A percentile compares a stretch with the other conserved stretches of the same genome.
phyloP scores from a whole-genome alignment of 148 eudicot genomes.

The Camellia japonica region DNA sequence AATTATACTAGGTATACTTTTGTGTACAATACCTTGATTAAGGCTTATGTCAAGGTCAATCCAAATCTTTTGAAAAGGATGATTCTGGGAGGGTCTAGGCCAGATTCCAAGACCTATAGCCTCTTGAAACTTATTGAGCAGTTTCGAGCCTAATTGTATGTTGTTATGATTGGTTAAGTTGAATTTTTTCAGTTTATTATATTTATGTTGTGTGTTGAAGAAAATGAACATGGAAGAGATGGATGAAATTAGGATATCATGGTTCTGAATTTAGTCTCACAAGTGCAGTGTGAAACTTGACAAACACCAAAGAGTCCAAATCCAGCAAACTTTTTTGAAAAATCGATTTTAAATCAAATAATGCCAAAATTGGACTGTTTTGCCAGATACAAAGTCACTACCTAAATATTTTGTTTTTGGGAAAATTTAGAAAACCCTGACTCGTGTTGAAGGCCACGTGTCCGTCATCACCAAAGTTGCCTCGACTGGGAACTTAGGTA shows the following conservation, averaged over 20 bases:
- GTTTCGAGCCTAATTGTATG: conserved; percentile 30
- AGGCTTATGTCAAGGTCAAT: conserved; percentile 88
- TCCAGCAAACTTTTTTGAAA: too few relatives aligned
- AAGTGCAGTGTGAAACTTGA: too few relatives aligned
- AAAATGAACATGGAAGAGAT: neutral
- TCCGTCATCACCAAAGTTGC: too few relatives aligned
- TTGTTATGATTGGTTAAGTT: neutral
- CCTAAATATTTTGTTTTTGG: too few relatives aligned
- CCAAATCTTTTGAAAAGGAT: conserved; percentile 80
- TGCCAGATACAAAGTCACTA: too few relatives aligned
- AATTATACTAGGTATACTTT: conserved; percentile 77
- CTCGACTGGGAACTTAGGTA: too few relatives aligned
- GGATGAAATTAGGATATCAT: neutral
- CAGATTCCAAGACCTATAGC: conserved; percentile 90
- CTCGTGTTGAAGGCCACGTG: too few relatives aligned
- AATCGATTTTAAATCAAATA: too few relatives aligned
- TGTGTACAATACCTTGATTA: conserved; percentile 75
- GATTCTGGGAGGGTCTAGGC: conserved; percentile 93
- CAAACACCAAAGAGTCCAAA: too few relatives aligned
- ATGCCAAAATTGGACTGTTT: too few relatives aligned
- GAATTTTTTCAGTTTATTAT: neutral
- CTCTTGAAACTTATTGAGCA: conserved; percentile 75
- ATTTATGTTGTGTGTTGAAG: neutral
- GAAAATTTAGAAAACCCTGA: too few relatives aligned
- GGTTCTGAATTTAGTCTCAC: too few relatives aligned